Evolutionary conservation across 73 alveolate genomes (phyloP).

Genomic region (Paramecium bursaria): DNA sequence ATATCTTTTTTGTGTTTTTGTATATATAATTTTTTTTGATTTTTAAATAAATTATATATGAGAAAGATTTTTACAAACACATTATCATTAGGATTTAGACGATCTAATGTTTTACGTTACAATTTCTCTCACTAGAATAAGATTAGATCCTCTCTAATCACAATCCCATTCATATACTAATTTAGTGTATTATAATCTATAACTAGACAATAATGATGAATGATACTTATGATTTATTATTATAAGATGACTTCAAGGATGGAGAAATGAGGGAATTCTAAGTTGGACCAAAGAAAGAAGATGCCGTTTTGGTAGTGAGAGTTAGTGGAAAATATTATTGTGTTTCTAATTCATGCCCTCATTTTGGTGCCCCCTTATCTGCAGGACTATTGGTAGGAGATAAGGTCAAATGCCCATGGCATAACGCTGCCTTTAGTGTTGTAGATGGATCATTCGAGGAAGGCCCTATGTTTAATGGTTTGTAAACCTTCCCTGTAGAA

Average conservation of each 20-base stretch:
- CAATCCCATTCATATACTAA: too few relatives aligned
- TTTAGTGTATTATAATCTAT: background rate
- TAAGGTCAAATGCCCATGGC: conserved; percentile 92
- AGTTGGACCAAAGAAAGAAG: conserved; percentile 75
- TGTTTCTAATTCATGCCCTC: conserved; percentile 81
- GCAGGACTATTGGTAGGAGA: conserved; percentile 80
- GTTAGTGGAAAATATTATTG: conserved; percentile 71
- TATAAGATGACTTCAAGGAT: conserved; percentile 60
- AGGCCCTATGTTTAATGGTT: conserved; percentile 90
- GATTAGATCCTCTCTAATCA: too few relatives aligned
- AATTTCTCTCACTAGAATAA: too few relatives aligned
- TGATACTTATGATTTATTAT: conserved; percentile 39
- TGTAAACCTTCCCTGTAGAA: conserved; percentile 80
- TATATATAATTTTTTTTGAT: background rate
- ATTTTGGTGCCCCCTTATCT: conserved; percentile 87
- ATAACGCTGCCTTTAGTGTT: conserved; percentile 88
- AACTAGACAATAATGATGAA: conserved; percentile 43
- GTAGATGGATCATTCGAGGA: conserved; percentile 84
- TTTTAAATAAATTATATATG: background rate
- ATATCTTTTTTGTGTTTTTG: too few relatives aligned
- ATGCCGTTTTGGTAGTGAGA: conserved; percentile 69
- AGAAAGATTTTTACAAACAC: conserved; percentile 44
- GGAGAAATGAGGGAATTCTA: conserved; percentile 71
- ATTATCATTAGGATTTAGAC: background rate
- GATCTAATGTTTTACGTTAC: too few relatives aligned